A percentile compares a stretch with the other conserved stretches of the same genome.
These are phyloP conservation scores for Nakazawaea pomicola DNA, from an alignment of 805 yeast species.

Conservation along the genomic window DNA sequence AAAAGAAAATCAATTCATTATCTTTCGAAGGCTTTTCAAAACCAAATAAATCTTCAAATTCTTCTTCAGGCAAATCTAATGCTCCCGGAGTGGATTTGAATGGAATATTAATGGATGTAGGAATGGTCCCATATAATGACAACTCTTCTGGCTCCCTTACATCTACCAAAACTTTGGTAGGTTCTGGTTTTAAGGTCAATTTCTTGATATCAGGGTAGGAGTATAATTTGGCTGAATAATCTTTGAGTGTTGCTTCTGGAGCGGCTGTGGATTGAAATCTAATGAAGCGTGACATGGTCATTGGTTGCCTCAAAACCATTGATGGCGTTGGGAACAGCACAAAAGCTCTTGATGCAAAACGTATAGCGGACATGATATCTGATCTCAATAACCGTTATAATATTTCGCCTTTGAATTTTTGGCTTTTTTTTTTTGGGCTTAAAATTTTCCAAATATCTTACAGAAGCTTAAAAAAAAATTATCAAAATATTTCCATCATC, in stretches of 20 bases:
- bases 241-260: conserved; percentile 13
- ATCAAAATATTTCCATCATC: no score
- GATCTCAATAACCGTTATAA: background rate
- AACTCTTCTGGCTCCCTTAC: conserved; percentile 89
- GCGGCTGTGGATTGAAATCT: conserved; percentile 9
- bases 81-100: conserved; percentile 92
- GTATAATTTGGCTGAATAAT: conserved; percentile 27
- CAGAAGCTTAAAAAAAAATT: no score
- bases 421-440: background rate
- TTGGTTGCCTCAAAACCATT: background rate
- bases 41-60: conserved; percentile 76
- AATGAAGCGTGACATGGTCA: background rate
- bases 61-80: conserved; percentile 69
- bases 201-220: conserved; percentile 29
- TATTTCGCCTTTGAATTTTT: background rate
- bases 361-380: conserved; percentile 1
- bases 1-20: conserved; percentile 80
- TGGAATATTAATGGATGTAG: conserved; percentile 83
- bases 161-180: conserved; percentile 63
- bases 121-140: conserved; percentile 59
- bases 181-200: conserved; percentile 40
- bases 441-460: background rate
- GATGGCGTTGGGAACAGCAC: background rate
- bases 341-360: conserved; percentile 6
- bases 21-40: conserved; percentile 70